Evolutionary conservation across 108 stramenopile species (phyloP).

Genomic region (Cyclostephanos tholiformis): DNA sequence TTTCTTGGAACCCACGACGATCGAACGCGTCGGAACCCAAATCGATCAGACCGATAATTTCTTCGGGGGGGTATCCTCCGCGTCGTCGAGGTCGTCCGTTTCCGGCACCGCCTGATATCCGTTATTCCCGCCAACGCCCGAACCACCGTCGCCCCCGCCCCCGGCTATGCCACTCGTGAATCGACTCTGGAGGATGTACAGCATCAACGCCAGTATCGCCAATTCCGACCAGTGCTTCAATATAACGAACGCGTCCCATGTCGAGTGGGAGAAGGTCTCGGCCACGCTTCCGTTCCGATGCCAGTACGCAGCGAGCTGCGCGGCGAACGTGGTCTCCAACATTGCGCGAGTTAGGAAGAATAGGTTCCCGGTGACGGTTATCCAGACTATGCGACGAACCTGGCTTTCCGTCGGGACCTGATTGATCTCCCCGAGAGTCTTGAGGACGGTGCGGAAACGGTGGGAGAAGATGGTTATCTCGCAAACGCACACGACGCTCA

Average conservation of each 20-base stretch:
- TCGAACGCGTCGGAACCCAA: too few relatives aligned
- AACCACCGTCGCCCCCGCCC: background rate
- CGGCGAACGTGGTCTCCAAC: conserved; percentile 80
- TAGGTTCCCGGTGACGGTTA: conserved; percentile 94
- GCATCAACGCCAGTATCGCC: conserved; percentile 88
- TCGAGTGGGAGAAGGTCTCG: conserved; percentile 72
- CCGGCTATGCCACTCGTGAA: conserved; percentile 52
- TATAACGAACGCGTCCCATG: conserved; percentile 91
- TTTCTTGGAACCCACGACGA: too few relatives aligned
- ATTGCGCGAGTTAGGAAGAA: conserved; percentile 93
- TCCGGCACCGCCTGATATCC: conserved; percentile 31
- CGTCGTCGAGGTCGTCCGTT: background rate
- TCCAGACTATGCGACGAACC: conserved; percentile 93
- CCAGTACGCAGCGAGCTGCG: conserved; percentile 75
- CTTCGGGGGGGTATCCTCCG: too few relatives aligned
- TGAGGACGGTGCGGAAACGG: conserved; percentile 91
- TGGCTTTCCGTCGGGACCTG: conserved; percentile 95
- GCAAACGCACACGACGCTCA: conserved; percentile 86
- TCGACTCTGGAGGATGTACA: conserved; percentile 89
- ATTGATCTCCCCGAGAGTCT: conserved; percentile 94
- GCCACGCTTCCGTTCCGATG: conserved; percentile 75
- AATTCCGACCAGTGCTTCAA: conserved; percentile 88
- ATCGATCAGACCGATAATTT: too few relatives aligned
- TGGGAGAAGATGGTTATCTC: conserved; percentile 95
- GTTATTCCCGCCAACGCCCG: background rate